Conservation (phyloP, 2,329 filamentous ascomycete species). For the Uncinocarpus reesii region DNA sequence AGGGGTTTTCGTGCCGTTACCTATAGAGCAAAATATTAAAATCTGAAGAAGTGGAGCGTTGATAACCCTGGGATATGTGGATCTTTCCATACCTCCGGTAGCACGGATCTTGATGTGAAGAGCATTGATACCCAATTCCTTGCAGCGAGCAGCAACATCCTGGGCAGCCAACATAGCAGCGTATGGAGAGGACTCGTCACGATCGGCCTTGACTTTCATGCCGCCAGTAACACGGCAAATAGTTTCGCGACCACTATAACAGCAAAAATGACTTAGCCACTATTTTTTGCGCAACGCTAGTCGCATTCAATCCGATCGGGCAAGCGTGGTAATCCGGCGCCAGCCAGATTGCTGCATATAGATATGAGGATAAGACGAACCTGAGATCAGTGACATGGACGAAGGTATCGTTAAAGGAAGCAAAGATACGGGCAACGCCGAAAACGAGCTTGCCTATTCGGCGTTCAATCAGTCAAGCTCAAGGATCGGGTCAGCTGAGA, state of each 20-base stretch:
- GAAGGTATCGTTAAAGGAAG: conserved; percentile 86
- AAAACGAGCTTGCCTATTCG: conserved; percentile 82
- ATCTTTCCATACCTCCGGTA: conserved; percentile 66
- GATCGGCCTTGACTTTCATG: conserved; percentile 99
- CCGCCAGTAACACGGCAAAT: conserved; percentile 99
- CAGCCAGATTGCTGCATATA: neutral
- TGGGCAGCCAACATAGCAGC: conserved; percentile 99
- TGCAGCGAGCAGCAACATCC: conserved; percentile 88
- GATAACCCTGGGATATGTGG: neutral
- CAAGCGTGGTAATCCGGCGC: too few species aligned
- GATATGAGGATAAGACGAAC: conserved; percentile 42
- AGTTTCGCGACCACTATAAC: conserved; percentile 93
- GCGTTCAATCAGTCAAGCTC: conserved; percentile 18
- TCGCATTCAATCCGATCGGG: too few species aligned
- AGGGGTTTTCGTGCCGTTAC: conserved; percentile 99
- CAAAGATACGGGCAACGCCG: conserved; percentile 95
- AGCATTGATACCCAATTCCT: conserved; percentile 78
- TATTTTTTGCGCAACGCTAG: too few species aligned
- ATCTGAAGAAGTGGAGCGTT: neutral
- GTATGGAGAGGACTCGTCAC: conserved; percentile 99
- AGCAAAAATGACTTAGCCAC: conserved; percentile 42
- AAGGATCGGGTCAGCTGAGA: neutral
- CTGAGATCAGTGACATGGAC: conserved; percentile 99
- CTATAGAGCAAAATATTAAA: conserved; percentile 32
- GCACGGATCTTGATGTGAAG: conserved; percentile 99